Base-by-base conservation (phyloP, 2,329 filamentous ascomycete species). In the Achaetomium macrosporum region DNA sequence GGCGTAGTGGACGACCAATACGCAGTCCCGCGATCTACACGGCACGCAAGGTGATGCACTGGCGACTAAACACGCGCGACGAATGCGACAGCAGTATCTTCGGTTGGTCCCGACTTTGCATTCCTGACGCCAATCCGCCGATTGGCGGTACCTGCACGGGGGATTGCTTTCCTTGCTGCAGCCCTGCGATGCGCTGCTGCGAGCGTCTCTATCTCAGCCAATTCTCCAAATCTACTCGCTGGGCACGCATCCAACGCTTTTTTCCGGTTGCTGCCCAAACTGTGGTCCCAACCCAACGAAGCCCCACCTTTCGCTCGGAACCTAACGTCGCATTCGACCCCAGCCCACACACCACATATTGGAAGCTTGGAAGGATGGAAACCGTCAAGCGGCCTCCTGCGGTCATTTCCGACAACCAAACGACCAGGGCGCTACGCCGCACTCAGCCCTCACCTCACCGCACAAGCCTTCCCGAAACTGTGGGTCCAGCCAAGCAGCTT, bases 1-100 rank as follows among this genome's bases (percentile, higher is more conserved):
- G 16, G 36, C 40, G 42, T 35, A 5, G 56, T 57, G 15, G 55
- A 57, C n/a, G 59, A 64, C n/a, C 54, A 60, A 31, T 50, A 56
- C 15, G 20, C 29, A 15, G 53, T 56, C 30, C 30, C 53, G 17
- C 43, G 55, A 39, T 42, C 56, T 5, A 36, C 50, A 10, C 50
- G 54, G 43, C 47, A 59, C 42, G 29, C 52, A 31, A 56, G 57
- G 55, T 55, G 44, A 54, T 51, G 16, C 25, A 41, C 15, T 45
- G 29, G 25, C 47, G 37, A 51, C 31, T 11, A 20, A 30, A 17
- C 15, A 33, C 39, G 50, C 20, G 37, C 45, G 48, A 49, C 46
- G 20, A 33, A 42, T 29, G 39, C 39, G 19, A 41, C 39, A 41
- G 7, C 16, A 19, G 16, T 13, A 39, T 40, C 49, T 41, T 48